Base-by-base conservation (phyloP, 208 protist species). In the Leishmania tropica region DNA sequence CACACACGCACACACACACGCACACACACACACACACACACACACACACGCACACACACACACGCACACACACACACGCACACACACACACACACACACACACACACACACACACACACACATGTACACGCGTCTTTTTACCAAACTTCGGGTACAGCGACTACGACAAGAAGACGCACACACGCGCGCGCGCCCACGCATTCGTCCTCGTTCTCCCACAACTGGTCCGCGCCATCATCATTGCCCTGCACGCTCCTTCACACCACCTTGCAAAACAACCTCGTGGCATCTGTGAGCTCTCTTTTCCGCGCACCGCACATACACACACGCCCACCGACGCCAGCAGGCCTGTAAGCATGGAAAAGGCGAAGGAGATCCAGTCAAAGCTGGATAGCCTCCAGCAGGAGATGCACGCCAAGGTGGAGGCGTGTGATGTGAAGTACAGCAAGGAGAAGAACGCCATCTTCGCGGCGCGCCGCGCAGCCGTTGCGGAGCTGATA, bases 341-440 rank as follows among this genome's bases (percentile, higher is more conserved):
- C 35, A 11, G 5, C 3, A n/a, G 45, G 15, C 6, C 21, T 42
- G 47, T 19, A 24, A 68, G 48, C 58, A 90, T 86, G 85, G 65
- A 81, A n/a, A 77, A 85, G 64, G 85, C 84, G 5, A 65, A 89
- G 79, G 80, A 74, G 10, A 84, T 94, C 15, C 94, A 97, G 75
- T 54, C 76, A 15, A 75, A 87, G 58, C 92, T 97, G 81, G 85
- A 93, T 74, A 78, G 78, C 17, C 85, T 95, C 64, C 89, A 95
- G 84, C 75, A 88, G 68, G 87, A 94, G 83, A 64, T 94, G 79
- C 89, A 95, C 81, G 67, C 78, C 17, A 76, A 84, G 65, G 81
- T 95, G 24, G 86, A 73, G 42, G 70, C 83, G 53, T 85, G 85
- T 48, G 75, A 91, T n/a, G 51, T 77, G 28, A 81, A 80, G 64